phyloP scores from a whole-genome alignment of 371 early-diverging fungal species.

The Circinella umbellata region DNA sequence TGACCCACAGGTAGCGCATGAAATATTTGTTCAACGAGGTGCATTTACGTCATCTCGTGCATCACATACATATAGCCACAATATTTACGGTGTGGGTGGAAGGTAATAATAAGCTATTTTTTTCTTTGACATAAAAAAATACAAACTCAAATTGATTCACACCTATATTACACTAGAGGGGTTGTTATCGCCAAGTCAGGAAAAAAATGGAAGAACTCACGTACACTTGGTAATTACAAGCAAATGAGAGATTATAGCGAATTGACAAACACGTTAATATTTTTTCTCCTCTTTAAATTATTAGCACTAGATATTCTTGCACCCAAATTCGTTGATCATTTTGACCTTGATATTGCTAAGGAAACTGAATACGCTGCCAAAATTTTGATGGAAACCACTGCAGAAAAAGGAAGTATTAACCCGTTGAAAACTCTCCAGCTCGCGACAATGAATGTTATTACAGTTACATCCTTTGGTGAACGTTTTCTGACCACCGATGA shows the following conservation, averaged over 20 bases:
- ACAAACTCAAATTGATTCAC: no score
- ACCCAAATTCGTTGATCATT: conserved; percentile 14
- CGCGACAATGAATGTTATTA: conserved; percentile 17
- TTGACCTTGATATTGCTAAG: not conserved
- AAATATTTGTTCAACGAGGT: conserved; percentile 21
- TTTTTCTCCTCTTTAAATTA: no score
- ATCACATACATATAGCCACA: conserved; percentile 12
- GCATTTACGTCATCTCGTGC: conserved; percentile 17
- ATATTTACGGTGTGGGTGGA: conserved; percentile 25
- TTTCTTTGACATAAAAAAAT: no score
- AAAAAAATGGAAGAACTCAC: conserved; percentile 19
- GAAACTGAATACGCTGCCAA: conserved; percentile 6
- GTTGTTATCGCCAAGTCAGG: conserved; percentile 13
- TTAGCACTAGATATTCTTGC: conserved; percentile 16
- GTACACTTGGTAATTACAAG: conserved; percentile 14
- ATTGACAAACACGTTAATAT: no score
- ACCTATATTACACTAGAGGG: conserved; percentile 9
- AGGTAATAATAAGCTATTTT: conserved; percentile 5
- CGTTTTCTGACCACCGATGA: conserved; percentile 13
- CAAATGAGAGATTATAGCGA: not conserved
- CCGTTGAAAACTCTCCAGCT: conserved; percentile 15
- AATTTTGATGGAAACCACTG: not conserved
- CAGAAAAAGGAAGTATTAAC: conserved; percentile 4
- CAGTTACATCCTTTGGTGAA: conserved; percentile 12
- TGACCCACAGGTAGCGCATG: conserved; percentile 27